phyloP scores from a whole-genome alignment of 305 asterid genomes.

The Fraxinus sp. region DNA sequence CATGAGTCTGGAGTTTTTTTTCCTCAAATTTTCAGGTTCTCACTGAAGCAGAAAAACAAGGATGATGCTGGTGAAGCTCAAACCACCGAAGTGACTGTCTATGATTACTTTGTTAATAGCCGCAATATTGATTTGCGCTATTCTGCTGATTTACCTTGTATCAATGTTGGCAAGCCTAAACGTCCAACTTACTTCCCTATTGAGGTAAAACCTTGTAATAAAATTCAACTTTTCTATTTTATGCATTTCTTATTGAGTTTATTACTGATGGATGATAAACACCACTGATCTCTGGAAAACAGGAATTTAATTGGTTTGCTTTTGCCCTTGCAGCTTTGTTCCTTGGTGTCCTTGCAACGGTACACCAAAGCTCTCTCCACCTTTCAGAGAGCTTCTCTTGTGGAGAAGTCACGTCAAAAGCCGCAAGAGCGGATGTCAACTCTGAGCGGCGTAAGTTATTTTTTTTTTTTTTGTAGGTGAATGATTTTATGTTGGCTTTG shows the following conservation, averaged over 20 bases:
- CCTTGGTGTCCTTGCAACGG: slow-evolving; percentile 62
- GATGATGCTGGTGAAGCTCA: slow-evolving; percentile 37
- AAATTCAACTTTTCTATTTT: background rate
- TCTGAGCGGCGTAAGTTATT: slow-evolving; percentile 48
- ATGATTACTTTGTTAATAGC: slow-evolving; percentile 64
- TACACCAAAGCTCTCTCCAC: slow-evolving; percentile 70
- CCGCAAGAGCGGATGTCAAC: slow-evolving; percentile 74
- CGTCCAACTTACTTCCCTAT: slow-evolving; percentile 60
- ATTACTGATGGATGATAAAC: background rate
- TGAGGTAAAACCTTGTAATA: slow-evolving; percentile 41
- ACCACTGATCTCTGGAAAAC: background rate
- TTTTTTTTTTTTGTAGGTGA: background rate
- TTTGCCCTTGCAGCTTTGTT: slow-evolving; percentile 24
- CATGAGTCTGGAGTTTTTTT: slow-evolving; percentile 8
- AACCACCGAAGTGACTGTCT: slow-evolving; percentile 49
- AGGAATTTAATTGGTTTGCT: background rate
- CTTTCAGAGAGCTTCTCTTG: slow-evolving; percentile 66
- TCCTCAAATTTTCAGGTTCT: slow-evolving; percentile 39
- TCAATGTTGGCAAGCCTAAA: slow-evolving; percentile 60
- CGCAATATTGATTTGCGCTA: slow-evolving; percentile 50
- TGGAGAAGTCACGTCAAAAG: slow-evolving; percentile 81
- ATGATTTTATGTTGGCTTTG: background rate
- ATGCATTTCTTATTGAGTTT: background rate
- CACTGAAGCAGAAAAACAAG: slow-evolving; percentile 37
- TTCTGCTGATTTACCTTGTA: slow-evolving; percentile 69